Percentiles rank a stretch among this genome's conserved stretches.
Evolutionary conservation across 768 basidiomycete genomes (phyloP).

Genomic region (Rhodotorula toruloides): DNA sequence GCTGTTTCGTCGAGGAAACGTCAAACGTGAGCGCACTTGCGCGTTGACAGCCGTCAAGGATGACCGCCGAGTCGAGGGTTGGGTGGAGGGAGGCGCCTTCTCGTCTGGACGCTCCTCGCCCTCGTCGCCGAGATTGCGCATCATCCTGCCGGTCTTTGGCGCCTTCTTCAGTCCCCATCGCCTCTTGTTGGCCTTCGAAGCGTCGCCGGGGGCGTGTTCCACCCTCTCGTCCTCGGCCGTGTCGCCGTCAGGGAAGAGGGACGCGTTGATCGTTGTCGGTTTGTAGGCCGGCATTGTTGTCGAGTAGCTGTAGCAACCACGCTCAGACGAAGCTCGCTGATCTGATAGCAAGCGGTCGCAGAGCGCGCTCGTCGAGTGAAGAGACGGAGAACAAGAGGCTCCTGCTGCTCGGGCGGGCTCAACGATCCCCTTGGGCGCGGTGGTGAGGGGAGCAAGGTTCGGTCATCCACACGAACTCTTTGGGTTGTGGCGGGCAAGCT

Average conservation of each 20-base stretch:
- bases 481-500: too few relatives aligned
- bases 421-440: too few relatives aligned
- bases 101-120: not conserved
- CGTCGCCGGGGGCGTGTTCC: constrained; percentile 12
- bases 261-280: constrained; percentile 19
- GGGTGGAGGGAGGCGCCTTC: constrained; percentile 7
- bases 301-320: too few relatives aligned
- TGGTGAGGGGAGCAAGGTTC: too few relatives aligned
- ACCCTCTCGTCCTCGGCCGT: constrained; percentile 20
- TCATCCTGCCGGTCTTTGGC: not conserved
- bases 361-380: too few relatives aligned
- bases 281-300: constrained; percentile 22
- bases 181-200: constrained; percentile 7
- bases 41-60: constrained; percentile 11
- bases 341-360: not conserved
- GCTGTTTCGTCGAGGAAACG: too few relatives aligned
- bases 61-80: constrained; percentile 27
- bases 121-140: constrained; percentile 21
- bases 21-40: not conserved
- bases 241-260: constrained; percentile 30
- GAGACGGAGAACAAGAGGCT: too few relatives aligned
- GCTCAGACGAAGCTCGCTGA: too few relatives aligned
- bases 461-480: too few relatives aligned
- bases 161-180: constrained; percentile 5
- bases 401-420: too few relatives aligned